Conservation (phyloP, 2,329 filamentous ascomycete species). For the Arthrobotrys entomopaga region DNA sequence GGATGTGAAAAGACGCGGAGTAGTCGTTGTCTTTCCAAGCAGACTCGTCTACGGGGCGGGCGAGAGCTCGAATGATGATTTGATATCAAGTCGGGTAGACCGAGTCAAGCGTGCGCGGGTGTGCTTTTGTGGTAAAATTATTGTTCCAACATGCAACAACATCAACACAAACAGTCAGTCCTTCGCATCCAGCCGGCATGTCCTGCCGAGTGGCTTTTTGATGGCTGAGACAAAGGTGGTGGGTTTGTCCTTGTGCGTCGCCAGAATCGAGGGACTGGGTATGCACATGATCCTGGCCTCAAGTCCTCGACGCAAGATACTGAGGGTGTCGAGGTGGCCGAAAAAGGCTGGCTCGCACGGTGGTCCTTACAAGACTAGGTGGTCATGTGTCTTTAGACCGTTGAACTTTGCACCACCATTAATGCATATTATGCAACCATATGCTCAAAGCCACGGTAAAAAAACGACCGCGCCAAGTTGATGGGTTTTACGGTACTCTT, state of each 20-base stretch:
- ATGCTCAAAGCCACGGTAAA: too few relatives aligned
- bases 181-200: constrained; percentile 23
- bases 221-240: constrained; percentile 46
- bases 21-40: constrained; percentile 46
- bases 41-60: constrained; percentile 29
- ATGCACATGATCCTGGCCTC: too few relatives aligned
- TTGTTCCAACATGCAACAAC: constrained; percentile 52
- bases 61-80: constrained; percentile 41
- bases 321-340: too few relatives aligned
- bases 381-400: constrained; percentile 26
- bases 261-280: neutral
- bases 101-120: constrained; percentile 5
- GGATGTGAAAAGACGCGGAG: constrained; percentile 23
- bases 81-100: constrained; percentile 37
- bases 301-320: too few relatives aligned
- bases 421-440: too few relatives aligned
- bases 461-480: too few relatives aligned
- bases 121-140: constrained; percentile 34
- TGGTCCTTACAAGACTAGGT: too few relatives aligned
- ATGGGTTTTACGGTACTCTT: too few relatives aligned
- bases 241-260: constrained; percentile 7
- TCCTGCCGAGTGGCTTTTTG: constrained; percentile 48
- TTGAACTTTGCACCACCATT: constrained; percentile 7
- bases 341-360: too few relatives aligned
- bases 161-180: constrained; percentile 40